Base-by-base conservation (phyloP, 2,329 filamentous ascomycete species). In the Rhynchosporium secalis region DNA sequence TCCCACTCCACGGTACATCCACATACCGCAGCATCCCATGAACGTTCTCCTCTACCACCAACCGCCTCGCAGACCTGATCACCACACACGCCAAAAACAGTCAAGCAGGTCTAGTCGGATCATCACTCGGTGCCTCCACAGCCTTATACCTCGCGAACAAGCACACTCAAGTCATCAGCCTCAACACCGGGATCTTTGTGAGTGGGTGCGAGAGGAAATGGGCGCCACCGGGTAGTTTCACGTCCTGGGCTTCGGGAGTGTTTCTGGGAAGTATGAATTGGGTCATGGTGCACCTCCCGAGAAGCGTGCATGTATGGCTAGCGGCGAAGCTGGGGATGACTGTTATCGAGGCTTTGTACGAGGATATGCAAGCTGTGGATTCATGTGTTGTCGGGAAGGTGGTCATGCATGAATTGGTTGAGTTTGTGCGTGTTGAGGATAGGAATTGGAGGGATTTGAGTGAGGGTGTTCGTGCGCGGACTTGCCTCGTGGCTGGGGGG, bases 161-260 rank as follows among this genome's bases (percentile, higher is more conserved):
- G 36, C 58, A 52, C 47, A 47, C 60, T 2, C 20, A 58, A 4
- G 28, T 54, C 13, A 52, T 62, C n/a, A 47, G 54, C 40, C 45
- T 15, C 43, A 12, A 9, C 40, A 41, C 13, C 20, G 43, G 59
- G 4, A 13, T 61, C n/a, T 62, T 62, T 46, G 54, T 56, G n/a
- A 43, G 29, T 26, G 52, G 60, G 8, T 61, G 60, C 38, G 60
- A 8, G 9, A 51, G 52, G 20, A 6, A 13, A 13, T 43, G 9
- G 41, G 13, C 41, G 13, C 41, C 13, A n/a, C 41, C 41, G n/a
- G 60, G 36, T 13, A 48, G 52, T n/a, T 52, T 40, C 3, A 29
- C 13, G 54, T 43, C 5, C 13, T 62, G 46, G 60, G 43, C 20
- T 20, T 40, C n/a, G 29, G 59, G 51, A 13, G 5, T 55, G 15